A percentile compares a stretch with the other conserved stretches of the same genome.
These are phyloP conservation scores for Colletotrichum cordylinicola DNA, from an alignment of 2,329 filamentous ascomycete species.

Conservation along the genomic window DNA sequence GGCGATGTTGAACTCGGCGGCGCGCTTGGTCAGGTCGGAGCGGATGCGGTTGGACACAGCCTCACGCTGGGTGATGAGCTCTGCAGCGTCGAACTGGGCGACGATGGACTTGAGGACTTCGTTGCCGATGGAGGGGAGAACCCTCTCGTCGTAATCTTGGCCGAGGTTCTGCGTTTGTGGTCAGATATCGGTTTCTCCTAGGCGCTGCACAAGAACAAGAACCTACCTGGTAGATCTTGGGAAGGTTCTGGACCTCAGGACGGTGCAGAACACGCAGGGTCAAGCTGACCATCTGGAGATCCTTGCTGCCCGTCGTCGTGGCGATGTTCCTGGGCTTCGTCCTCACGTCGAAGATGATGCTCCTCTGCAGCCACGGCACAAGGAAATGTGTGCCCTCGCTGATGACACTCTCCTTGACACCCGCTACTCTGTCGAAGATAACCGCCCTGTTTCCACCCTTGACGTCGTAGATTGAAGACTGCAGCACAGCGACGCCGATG, in stretches of 20 bases:
- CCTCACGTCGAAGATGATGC: constrained; percentile 94
- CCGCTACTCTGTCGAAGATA: constrained; percentile 93
- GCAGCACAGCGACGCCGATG: constrained; percentile 69
- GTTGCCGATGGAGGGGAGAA: constrained; percentile 98
- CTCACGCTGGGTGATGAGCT: constrained; percentile 98
- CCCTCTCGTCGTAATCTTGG: constrained; percentile 97
- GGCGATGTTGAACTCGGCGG: constrained; percentile 97
- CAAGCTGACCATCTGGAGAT: constrained; percentile 99
- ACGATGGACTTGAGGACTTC: constrained; percentile 99
- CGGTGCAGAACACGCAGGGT: constrained; percentile 94
- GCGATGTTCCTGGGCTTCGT: constrained; percentile 98
- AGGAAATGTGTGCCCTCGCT: constrained; percentile 98
- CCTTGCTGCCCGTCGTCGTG: constrained; percentile 97
- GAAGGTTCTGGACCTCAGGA: constrained; percentile 89
- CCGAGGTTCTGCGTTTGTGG: constrained; percentile 79
- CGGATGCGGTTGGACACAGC: constrained; percentile 95
- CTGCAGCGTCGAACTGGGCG: constrained; percentile 96
- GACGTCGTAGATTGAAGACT: constrained; percentile 94
- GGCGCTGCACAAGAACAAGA: not conserved
- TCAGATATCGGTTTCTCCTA: not conserved
- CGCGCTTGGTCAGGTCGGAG: constrained; percentile 88
- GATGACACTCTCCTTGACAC: constrained; percentile 90
- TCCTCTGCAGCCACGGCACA: constrained; percentile 92
- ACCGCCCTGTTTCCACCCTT: constrained; percentile 93
- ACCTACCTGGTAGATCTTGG: constrained; percentile 96